Evolutionary conservation across 75 land plant genomes (phyloP), one percentile per base, ranked within the genome.

Genomic region (Isoetes taiwanensis): DNA sequence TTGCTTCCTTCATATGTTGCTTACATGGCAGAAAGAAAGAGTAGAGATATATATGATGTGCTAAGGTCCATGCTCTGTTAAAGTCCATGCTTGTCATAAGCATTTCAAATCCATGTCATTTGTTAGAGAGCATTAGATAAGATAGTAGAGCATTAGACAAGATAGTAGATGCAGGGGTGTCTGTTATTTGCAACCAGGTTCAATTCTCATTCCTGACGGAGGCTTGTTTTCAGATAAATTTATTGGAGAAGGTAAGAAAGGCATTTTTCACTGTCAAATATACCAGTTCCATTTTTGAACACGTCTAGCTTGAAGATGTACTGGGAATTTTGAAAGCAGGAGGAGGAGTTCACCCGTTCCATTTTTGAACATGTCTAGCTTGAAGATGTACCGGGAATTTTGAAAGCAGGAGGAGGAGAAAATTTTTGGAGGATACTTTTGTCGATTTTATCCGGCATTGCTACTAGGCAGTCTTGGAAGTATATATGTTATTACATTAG

Each of bases 301-400:
- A 71, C 73, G 1, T 65, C 73, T 28, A 71, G 73, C 68, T 39
- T 71, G 63, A 58, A 59, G 20, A 71, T 71, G 70, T 71, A 71
- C 24, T 71, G 63, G 62, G n/a, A n/a, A n/a, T n/a, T n/a, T n/a
- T n/a, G n/a, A n/a, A n/a, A n/a, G n/a, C n/a, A n/a, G n/a, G n/a
- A n/a, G n/a, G n/a, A n/a, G n/a, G n/a, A 61, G 27, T 0, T 58
- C 35, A 43, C 65, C 39, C 21, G 24, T 30, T 11, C 58, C 64
- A 0, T 50, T 58, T 32, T 62, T 71, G 21, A 65, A 66, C n/a
- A 71, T 69, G 1, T 65, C 73, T 28, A 71, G 73, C 68, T 39
- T 71, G 63, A 58, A 59, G 20, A 71, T 71, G 70, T 71, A 71
- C 24, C 65, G 63, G 52, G 63, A 19, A 66, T 71, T 23, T 40